Conservation (phyloP, 2,329 filamentous ascomycete species). For the Clonostachys solani region DNA sequence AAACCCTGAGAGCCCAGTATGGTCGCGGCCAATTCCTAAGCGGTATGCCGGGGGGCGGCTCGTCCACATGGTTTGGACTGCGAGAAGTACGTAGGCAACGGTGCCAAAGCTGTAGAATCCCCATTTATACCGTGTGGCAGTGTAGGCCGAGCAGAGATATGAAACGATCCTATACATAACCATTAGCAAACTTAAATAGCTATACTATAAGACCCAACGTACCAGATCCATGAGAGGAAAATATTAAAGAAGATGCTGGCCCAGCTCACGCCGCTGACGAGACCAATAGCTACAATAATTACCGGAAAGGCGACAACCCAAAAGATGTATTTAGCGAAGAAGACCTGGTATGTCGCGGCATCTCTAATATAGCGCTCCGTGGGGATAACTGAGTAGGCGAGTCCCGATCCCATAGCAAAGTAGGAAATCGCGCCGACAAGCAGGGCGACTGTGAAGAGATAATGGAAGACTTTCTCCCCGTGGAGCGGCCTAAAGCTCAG, state of each 20-base stretch:
- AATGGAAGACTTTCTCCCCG: constrained; percentile 52
- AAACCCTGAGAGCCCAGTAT: constrained; percentile 39
- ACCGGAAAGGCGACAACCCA: constrained; percentile 47
- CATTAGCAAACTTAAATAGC: no score
- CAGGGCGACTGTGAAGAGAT: constrained; percentile 44
- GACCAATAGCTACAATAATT: constrained; percentile 38
- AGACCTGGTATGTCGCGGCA: constrained; percentile 40
- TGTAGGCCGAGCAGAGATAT: constrained; percentile 45
- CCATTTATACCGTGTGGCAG: constrained; percentile 48
- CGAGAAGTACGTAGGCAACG: constrained; percentile 38
- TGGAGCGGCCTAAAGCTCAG: constrained; percentile 34
- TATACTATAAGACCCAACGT: no score
- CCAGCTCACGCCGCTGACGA: constrained; percentile 50
- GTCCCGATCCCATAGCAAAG: constrained; percentile 46
- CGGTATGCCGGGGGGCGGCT: constrained; percentile 30
- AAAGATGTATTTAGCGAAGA: constrained; percentile 51
- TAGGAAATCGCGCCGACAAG: constrained; percentile 45
- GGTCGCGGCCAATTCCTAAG: constrained; percentile 33
- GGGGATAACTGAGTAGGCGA: constrained; percentile 36
- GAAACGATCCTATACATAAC: constrained; percentile 28
- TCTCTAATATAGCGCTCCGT: constrained; percentile 15
- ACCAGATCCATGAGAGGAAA: constrained; percentile 44
- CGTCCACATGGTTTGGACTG: constrained; percentile 32
- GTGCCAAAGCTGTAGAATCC: constrained; percentile 52
- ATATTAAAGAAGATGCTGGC: constrained; percentile 48